A percentile compares a stretch with the other conserved stretches of the same genome.
Conservation (phyloP, 805 yeast genomes). For the Candida verbasci region DNA sequence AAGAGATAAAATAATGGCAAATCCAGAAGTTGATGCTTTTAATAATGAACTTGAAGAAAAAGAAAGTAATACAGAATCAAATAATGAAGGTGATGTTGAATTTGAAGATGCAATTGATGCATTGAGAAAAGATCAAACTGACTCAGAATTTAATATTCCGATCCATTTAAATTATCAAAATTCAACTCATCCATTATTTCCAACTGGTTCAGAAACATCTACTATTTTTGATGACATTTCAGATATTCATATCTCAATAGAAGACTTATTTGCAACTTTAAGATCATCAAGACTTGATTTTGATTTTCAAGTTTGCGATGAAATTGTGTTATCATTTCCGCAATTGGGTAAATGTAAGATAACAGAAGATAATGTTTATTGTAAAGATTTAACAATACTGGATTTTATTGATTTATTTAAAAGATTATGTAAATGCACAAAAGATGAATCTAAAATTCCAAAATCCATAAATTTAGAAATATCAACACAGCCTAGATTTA, state of each 20-base stretch:
- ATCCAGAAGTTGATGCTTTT: too few relatives aligned
- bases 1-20: not conserved
- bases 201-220: conserved; percentile 8
- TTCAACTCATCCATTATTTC: conserved; percentile 24
- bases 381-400: conserved; percentile 18
- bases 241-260: conserved; percentile 13
- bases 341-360: conserved; percentile 22
- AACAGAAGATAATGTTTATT: conserved; percentile 28
- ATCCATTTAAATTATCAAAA: conserved; percentile 19
- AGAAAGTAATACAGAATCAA: not conserved
- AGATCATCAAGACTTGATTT: conserved; percentile 23
- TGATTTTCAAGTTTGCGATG: conserved; percentile 21
- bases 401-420: conserved; percentile 24
- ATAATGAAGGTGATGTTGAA: not conserved
- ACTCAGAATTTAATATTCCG: conserved; percentile 12
- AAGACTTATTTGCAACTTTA: conserved; percentile 21
- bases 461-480: conserved; percentile 16
- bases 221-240: conserved; percentile 1
- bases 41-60: too few relatives aligned
- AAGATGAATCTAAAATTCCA: conserved; percentile 7
- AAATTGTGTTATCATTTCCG: conserved; percentile 22
- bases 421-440: conserved; percentile 13
- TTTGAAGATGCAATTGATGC: not conserved
- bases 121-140: not conserved
- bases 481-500: conserved; percentile 21